Evolutionary conservation across 805 yeast species (phyloP).

Genomic region (baker's yeast (Saccharomyces cerevisiae)): DNA sequence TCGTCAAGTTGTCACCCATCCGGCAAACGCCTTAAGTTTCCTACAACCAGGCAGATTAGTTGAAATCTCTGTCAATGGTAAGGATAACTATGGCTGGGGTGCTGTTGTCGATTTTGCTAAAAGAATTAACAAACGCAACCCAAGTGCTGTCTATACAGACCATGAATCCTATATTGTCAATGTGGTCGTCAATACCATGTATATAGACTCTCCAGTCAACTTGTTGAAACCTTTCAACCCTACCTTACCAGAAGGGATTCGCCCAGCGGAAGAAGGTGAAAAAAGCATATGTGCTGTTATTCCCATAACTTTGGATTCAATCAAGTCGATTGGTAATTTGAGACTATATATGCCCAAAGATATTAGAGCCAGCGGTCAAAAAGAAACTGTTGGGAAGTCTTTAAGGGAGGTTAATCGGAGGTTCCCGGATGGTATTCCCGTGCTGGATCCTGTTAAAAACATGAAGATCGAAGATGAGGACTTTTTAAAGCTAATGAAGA

Average conservation of each 20-base stretch:
- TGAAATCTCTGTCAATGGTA: conserved; percentile 46
- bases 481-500: conserved; percentile 61
- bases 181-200: conserved; percentile 72
- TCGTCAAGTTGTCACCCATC: conserved; percentile 80
- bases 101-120: conserved; percentile 71
- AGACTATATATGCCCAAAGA: conserved; percentile 75
- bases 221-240: conserved; percentile 73
- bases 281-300: conserved; percentile 65
- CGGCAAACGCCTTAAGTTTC: conserved; percentile 75
- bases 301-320: conserved; percentile 76
- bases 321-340: conserved; percentile 66
- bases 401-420: conserved; percentile 72
- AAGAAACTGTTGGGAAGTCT: conserved; percentile 58
- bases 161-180: conserved; percentile 86
- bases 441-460: conserved; percentile 80
- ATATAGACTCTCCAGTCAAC: conserved; percentile 75
- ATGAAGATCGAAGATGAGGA: conserved; percentile 87
- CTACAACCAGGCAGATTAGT: conserved; percentile 84
- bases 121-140: conserved; percentile 55
- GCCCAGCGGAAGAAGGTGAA: conserved; percentile 73
- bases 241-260: conserved; percentile 74
- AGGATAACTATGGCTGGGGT: conserved; percentile 90
- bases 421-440: conserved; percentile 86
- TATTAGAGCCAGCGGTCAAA: conserved; percentile 52
- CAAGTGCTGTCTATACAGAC: conserved; percentile 54